Conservation (phyloP, 2,329 filamentous ascomycete genomes). For the Calonectria multiphialidica region DNA sequence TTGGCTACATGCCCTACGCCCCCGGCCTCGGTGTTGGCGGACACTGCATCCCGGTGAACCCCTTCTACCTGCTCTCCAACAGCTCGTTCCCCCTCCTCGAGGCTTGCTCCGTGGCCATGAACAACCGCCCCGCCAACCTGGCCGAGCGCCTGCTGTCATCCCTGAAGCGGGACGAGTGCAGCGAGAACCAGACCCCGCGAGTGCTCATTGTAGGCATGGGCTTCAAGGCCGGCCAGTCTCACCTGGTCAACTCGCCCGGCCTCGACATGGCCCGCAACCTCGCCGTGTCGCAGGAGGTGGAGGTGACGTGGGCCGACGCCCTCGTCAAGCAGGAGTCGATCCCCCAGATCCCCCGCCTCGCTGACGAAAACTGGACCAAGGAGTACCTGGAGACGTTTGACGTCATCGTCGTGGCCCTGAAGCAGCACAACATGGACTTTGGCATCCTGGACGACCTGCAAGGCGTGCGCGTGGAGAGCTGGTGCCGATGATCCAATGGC, state of each 20-base stretch:
- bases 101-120: constrained; percentile 4
- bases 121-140: constrained; percentile 10
- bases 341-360: constrained; percentile 27
- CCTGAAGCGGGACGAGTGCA: background rate
- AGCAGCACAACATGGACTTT: constrained; percentile 34
- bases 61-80: constrained; percentile 62
- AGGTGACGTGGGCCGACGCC: constrained; percentile 35
- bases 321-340: constrained; percentile 32
- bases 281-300: constrained; percentile 20
- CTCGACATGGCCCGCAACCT: constrained; percentile 30
- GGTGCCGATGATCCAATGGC: constrained; percentile 42
- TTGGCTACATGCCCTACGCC: constrained; percentile 61
- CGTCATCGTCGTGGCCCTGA: constrained; percentile 31
- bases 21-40: constrained; percentile 64
- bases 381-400: constrained; percentile 33
- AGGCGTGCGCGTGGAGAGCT: constrained; percentile 53
- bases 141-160: constrained; percentile 21
- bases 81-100: constrained; percentile 56
- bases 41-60: constrained; percentile 68
- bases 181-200: constrained; percentile 17
- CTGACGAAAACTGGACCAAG: constrained; percentile 31
- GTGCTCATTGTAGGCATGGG: constrained; percentile 35
- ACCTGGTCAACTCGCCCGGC: constrained; percentile 37
- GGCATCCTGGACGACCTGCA: constrained; percentile 49
- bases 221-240: constrained; percentile 40